phyloP scores from a whole-genome alignment of 257 asterid species.

The Nicotiana attenuata region DNA sequence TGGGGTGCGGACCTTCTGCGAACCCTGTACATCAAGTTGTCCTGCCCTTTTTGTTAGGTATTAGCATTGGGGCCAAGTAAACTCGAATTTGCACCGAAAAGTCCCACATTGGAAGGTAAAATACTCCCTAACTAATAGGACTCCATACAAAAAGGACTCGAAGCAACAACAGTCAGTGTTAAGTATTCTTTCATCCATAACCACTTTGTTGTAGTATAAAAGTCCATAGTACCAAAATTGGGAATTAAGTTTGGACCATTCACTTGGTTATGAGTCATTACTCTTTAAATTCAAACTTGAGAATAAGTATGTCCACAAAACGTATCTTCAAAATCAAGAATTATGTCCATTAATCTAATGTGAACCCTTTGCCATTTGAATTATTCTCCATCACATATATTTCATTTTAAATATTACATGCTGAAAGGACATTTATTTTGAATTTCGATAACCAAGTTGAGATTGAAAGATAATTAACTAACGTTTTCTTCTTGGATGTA shows the following conservation, averaged over 20 bases:
- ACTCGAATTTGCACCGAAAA: too few species aligned
- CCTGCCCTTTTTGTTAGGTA: too few species aligned
- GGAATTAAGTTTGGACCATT: background rate
- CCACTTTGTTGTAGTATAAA: too few species aligned
- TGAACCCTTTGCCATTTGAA: background rate
- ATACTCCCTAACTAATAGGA: too few species aligned
- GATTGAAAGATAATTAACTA: background rate
- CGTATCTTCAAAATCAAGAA: too few species aligned
- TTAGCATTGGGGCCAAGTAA: too few species aligned
- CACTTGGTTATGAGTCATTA: background rate
- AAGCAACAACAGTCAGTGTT: too few species aligned
- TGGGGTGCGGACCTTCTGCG: too few species aligned
- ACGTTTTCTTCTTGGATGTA: background rate
- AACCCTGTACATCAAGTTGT: too few species aligned
- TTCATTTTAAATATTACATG: background rate
- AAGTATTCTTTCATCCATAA: too few species aligned
- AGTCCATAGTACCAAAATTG: background rate
- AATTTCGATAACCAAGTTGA: background rate
- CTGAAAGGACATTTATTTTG: background rate
- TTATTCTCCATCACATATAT: background rate
- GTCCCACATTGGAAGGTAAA: accelerated
- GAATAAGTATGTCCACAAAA: too few species aligned
- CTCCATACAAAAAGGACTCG: too few species aligned
- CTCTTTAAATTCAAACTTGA: background rate
- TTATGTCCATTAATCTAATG: background rate